Evolutionary conservation across 768 basidiomycete species (phyloP), one percentile per base, ranked within the genome.

Genomic region (Postia placenta): DNA sequence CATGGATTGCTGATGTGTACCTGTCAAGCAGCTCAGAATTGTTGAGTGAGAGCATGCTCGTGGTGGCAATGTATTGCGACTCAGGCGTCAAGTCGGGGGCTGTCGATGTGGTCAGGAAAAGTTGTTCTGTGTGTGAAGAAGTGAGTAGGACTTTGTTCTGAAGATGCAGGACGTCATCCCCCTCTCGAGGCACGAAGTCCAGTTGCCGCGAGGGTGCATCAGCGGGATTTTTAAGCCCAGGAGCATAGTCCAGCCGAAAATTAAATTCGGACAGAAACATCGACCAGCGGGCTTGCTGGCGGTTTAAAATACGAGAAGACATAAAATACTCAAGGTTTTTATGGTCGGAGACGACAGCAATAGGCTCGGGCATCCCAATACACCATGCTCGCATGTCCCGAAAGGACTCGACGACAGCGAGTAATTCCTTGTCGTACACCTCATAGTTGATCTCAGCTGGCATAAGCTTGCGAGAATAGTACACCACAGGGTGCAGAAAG

Each of bases 351-450:
- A 55, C 11, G 26, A 70, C 56, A 17, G 58, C 30, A 42, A 67
- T 46, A 1, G 60, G 54, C n/a, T 25, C 2, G 0, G 20, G 11
- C 0, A 56, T 37, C 4, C 64, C 62, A 42, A 63, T 56, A 4
- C 67, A 58, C 44, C 60, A 69, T 12, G 62, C 52, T 0, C 61
- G 45, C 68, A 38, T 67, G 56, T 6, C 63, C 53, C 66, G 66
- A 67, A 74, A 52, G 0, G 65, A 42, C 63, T 24, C 59, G n/a
- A 79, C 64, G 23, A 79, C 73, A 0, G 75, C 72, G 2, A 78
- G 64, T 0, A 80, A 47, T 57, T 82, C 78, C 49, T 68, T 68
- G 54, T 81, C 66, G 47, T 73, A 62, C 27, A 67, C 65, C 17
- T 71, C 63, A 54, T 79, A 79, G 54, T 79, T 78, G 2, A 59